Percentiles rank a stretch among this genome's conserved stretches.
Conservation (phyloP, 2,329 filamentous ascomycete genomes). For the Teratosphaeria zuluensis region DNA sequence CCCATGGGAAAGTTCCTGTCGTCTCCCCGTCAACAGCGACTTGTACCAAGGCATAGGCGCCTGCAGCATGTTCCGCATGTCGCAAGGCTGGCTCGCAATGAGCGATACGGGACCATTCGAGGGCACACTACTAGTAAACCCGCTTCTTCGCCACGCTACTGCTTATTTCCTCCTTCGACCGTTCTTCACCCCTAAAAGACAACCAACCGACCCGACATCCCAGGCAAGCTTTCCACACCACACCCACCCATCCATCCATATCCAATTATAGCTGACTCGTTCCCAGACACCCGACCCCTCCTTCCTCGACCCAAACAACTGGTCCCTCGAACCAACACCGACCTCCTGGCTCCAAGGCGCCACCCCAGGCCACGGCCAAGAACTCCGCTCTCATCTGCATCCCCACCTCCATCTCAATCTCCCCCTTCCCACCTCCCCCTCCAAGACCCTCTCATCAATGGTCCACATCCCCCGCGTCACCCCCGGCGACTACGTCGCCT, state of each 20-base stretch:
- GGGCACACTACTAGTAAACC: constrained; percentile 75
- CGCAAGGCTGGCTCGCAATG: constrained; percentile 83
- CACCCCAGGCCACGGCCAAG: constrained; percentile 57
- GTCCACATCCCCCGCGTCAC: constrained; percentile 58
- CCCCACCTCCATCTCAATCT: constrained; percentile 57
- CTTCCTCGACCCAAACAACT: constrained; percentile 48
- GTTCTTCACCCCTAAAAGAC: constrained; percentile 57
- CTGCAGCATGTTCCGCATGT: constrained; percentile 78
- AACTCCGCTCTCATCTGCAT: constrained; percentile 54
- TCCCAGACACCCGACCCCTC: constrained; percentile 29
- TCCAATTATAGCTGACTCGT: no score
- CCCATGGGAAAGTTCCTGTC: constrained; percentile 65
- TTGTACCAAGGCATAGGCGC: constrained; percentile 73
- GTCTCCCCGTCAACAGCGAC: constrained; percentile 60
- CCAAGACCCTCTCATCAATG: constrained; percentile 47
- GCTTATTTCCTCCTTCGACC: constrained; percentile 74
- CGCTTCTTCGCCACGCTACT: constrained; percentile 63
- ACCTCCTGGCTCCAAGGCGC: constrained; percentile 60
- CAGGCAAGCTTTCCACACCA: no score
- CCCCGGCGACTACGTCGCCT: constrained; percentile 65
- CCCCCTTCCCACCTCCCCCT: neutral
- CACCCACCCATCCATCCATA: no score
- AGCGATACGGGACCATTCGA: constrained; percentile 61
- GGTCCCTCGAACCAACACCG: constrained; percentile 46
- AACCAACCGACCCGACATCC: constrained; percentile 23